Evolutionary conservation across 2,329 filamentous ascomycete species (phyloP).

Genomic region (Aspergillus fijiensis): DNA sequence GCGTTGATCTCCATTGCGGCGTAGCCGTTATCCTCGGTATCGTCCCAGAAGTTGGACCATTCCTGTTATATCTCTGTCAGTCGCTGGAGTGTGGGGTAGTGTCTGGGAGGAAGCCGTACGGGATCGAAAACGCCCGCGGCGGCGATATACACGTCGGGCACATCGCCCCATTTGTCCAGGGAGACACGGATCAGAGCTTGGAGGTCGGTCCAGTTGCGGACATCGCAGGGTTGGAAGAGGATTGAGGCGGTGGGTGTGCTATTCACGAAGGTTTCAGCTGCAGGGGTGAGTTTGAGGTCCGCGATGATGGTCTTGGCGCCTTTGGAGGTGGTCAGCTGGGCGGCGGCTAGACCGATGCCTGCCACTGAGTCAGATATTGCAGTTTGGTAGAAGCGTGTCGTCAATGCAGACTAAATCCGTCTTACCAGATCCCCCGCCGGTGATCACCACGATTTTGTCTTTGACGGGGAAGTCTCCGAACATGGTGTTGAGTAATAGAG

Average conservation of each 20-base stretch:
- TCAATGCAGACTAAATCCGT: too few species aligned
- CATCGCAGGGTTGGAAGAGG: slow-evolving; percentile 6
- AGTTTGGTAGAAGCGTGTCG: too few species aligned
- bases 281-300: slow-evolving; percentile 6
- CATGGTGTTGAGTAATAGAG: slow-evolving; percentile 1
- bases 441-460: slow-evolving; percentile 7
- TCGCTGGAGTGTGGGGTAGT: too few species aligned
- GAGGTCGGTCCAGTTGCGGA: slow-evolving; percentile 4
- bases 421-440: slow-evolving; percentile 7
- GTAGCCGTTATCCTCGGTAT: slow-evolving; percentile 3
- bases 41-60: slow-evolving; percentile 9
- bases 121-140: slow-evolving; percentile 11
- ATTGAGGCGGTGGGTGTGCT: not conserved
- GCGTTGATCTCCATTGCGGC: slow-evolving; percentile 6
- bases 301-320: slow-evolving; percentile 7
- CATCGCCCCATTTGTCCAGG: slow-evolving; percentile 1
- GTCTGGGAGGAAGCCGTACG: not conserved
- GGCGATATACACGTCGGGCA: slow-evolving; percentile 5
- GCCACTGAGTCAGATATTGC: not conserved
- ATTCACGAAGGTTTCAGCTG: slow-evolving; percentile 2
- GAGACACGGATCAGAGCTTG: not conserved
- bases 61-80: not conserved
- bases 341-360: slow-evolving; percentile 8
- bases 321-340: not conserved
- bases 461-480: slow-evolving; percentile 12